Percentiles rank a stretch among this genome's conserved stretches.
Evolutionary conservation across 768 basidiomycete species (phyloP).

Genomic region (Phylloporus rhodoxanthus): DNA sequence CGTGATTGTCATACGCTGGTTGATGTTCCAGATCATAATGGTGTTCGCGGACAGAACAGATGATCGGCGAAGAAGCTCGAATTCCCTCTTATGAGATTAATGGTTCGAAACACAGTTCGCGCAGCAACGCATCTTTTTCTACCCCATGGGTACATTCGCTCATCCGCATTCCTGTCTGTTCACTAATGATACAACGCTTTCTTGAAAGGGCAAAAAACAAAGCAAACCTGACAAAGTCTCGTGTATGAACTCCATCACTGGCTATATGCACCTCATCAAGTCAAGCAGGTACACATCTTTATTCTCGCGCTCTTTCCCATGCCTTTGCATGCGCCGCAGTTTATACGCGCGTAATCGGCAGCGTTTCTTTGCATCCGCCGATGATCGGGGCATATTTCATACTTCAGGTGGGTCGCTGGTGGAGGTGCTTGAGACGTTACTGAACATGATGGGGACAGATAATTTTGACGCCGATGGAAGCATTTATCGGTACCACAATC

Average conservation of each 20-base stretch:
- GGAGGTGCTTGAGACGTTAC: neutral
- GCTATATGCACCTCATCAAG: conserved; percentile 85
- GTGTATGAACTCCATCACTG: conserved; percentile 83
- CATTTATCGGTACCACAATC: conserved; percentile 60
- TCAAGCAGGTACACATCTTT: conserved; percentile 86
- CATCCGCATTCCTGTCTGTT: too few species aligned
- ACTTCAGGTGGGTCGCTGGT: conserved; percentile 50
- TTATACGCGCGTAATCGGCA: conserved; percentile 70
- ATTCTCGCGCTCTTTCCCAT: conserved; percentile 87
- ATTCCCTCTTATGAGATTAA: too few species aligned
- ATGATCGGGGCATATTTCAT: conserved; percentile 83
- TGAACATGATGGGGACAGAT: conserved; percentile 39
- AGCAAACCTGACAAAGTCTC: too few species aligned
- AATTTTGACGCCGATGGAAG: conserved; percentile 76
- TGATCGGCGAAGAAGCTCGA: too few species aligned
- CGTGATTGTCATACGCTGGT: conserved; percentile 35
- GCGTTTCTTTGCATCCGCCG: conserved; percentile 60
- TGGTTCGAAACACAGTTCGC: too few species aligned
- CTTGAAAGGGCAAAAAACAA: too few species aligned
- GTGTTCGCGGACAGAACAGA: too few species aligned
- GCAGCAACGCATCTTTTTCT: too few species aligned
- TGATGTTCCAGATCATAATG: too few species aligned
- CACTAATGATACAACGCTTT: too few species aligned
- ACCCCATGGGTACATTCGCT: too few species aligned
- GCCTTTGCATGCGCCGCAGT: conserved; percentile 73